These are phyloP conservation scores for Phenoliferia sp. DNA, from an alignment of 1,284 basidiomycete species.

Conservation along the genomic window DNA sequence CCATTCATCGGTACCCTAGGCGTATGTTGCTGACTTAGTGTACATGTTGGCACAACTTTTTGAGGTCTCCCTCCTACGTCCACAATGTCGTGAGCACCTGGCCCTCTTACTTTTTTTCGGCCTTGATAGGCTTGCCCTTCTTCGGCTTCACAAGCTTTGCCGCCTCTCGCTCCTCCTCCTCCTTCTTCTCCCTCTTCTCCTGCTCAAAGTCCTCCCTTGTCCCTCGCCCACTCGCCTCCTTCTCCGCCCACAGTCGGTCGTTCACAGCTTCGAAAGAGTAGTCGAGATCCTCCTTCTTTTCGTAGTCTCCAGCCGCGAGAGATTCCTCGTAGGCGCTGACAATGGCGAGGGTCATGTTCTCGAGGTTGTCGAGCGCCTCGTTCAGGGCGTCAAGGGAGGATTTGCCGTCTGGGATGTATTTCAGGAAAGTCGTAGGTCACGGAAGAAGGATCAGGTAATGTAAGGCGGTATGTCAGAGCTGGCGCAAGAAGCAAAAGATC, in stretches of 20 bases:
- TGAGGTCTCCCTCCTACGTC: too few relatives aligned
- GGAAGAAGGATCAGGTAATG: too few relatives aligned
- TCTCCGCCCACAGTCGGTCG: conserved; percentile 27
- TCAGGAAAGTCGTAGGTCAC: too few relatives aligned
- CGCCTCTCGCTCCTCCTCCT: conserved; percentile 2
- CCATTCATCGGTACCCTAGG: too few relatives aligned
- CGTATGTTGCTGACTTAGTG: too few relatives aligned
- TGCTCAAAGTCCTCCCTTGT: conserved; percentile 22
- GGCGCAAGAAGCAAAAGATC: neutral
- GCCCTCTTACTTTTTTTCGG: neutral
- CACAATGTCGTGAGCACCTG: too few relatives aligned
- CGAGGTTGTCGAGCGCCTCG: conserved; percentile 35
- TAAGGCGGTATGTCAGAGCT: neutral
- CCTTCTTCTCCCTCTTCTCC: conserved; percentile 14
- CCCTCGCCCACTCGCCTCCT: conserved; percentile 24
- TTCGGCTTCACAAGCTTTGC: conserved; percentile 2
- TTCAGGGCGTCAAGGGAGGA: conserved; percentile 30
- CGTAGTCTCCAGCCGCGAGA: conserved; percentile 32
- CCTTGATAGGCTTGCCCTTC: conserved; percentile 23
- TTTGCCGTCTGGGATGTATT: conserved; percentile 29
- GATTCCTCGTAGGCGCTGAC: conserved; percentile 31
- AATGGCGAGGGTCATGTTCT: conserved; percentile 30
- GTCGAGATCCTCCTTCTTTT: conserved; percentile 22
- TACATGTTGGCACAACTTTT: too few relatives aligned
- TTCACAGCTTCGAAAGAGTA: conserved; percentile 34